Conservation (phyloP, 2,329 filamentous ascomycete genomes). For the Trichoderma lentiforme region DNA sequence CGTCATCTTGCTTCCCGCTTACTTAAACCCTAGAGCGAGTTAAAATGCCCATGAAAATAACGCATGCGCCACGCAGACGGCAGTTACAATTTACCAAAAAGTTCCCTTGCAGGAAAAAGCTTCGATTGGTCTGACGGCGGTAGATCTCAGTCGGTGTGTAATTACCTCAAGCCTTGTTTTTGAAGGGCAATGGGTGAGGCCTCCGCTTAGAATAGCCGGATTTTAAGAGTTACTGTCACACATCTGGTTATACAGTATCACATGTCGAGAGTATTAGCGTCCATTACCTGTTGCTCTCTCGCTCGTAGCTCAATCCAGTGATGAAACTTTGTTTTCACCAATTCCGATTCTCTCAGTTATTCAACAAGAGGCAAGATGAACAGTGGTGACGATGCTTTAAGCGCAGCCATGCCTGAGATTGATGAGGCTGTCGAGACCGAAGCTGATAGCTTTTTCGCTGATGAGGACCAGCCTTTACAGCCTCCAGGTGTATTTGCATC, state of each 20-base stretch:
- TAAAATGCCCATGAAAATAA: slow-evolving; percentile 2
- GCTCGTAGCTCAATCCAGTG: no score
- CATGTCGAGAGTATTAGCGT: not conserved
- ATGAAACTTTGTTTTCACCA: no score
- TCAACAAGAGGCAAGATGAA: no score
- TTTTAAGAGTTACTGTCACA: not conserved
- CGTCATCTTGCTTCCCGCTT: not conserved
- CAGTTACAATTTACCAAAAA: not conserved
- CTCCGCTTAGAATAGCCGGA: not conserved
- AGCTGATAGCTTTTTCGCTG: not conserved
- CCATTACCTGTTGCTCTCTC: no score
- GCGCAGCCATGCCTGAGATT: not conserved
- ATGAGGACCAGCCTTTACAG: not conserved
- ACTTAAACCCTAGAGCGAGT: not conserved
- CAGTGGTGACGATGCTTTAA: not conserved
- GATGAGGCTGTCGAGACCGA: not conserved
- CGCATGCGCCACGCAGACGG: not conserved
- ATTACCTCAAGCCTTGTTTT: slow-evolving; percentile 4
- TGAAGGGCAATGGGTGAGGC: not conserved
- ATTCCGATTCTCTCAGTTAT: no score
- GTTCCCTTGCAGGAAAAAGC: not conserved
- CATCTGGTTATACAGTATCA: not conserved
- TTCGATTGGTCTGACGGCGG: not conserved
- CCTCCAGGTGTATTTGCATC: slow-evolving; percentile 10
- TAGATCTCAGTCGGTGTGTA: not conserved